Conservation (phyloP, 371 early-diverging fungal species). For the Umbelopsis sp. region DNA sequence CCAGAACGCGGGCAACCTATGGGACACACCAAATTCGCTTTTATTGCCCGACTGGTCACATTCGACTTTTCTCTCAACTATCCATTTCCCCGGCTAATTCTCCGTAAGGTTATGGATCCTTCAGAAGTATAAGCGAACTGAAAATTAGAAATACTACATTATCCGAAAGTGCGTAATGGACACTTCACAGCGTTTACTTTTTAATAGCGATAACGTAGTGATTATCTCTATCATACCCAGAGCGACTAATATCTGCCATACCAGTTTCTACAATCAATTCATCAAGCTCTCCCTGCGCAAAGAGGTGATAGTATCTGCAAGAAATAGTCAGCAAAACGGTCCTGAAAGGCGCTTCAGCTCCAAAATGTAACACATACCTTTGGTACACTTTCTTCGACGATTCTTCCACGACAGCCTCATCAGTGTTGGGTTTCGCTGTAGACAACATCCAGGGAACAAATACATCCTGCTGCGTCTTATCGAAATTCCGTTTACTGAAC, state of each 20-base stretch:
- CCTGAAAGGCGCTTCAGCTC: too few species aligned
- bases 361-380: conserved; percentile 25
- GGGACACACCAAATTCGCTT: background rate
- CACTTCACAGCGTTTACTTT: conserved; percentile 11
- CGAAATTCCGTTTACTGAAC: conserved; percentile 75
- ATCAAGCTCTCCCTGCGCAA: conserved; percentile 85
- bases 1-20: background rate
- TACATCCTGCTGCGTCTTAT: conserved; percentile 82
- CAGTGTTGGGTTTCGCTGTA: conserved; percentile 24
- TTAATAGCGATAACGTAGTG: conserved; percentile 76
- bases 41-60: background rate
- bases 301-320: conserved; percentile 92
- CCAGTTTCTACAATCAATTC: conserved; percentile 55
- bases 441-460: conserved; percentile 91
- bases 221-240: conserved; percentile 94
- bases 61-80: background rate
- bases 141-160: background rate
- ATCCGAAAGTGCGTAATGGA: background rate
- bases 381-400: conserved; percentile 53
- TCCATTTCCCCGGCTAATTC: background rate
- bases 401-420: background rate
- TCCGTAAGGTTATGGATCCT: background rate
- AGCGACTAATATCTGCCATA: conserved; percentile 54
- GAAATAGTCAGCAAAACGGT: background rate
- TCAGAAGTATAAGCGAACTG: background rate